Evolutionary conservation across 345 rosid genomes (phyloP).

Genomic region (Arabis alpina): DNA sequence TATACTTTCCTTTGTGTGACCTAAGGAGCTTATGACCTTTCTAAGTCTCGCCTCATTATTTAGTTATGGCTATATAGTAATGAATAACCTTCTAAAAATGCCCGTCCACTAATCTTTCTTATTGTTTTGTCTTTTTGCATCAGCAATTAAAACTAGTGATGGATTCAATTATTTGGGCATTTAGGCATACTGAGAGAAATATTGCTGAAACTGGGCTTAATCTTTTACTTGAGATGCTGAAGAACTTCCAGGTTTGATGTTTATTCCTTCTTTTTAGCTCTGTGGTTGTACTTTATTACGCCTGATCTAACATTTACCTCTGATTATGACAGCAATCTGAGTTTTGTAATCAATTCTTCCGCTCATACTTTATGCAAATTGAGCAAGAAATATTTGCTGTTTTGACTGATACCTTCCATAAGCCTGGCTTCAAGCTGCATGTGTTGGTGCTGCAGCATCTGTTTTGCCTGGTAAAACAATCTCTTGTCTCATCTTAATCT

Average conservation of each 20-base stretch:
- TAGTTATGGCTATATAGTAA: no score
- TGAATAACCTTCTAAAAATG: no score
- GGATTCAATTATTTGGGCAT: constrained; percentile 99
- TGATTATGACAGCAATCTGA: constrained; percentile 66
- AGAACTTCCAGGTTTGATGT: constrained; percentile 78
- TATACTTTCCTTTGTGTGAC: constrained; percentile 6
- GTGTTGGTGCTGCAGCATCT: constrained; percentile 87
- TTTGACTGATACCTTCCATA: constrained; percentile 94
- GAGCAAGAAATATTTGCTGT: constrained; percentile 99
- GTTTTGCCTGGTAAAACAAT: constrained; percentile 72
- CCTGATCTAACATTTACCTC: constrained; percentile 26
- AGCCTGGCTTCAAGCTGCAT: constrained; percentile 99
- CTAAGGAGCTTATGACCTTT: constrained; percentile 17
- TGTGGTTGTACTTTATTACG: constrained; percentile 45
- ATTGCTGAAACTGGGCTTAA: constrained; percentile 98
- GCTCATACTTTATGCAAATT: constrained; percentile 46
- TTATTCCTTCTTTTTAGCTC: constrained; percentile 42
- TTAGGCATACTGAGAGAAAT: constrained; percentile 98
- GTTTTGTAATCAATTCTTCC: constrained; percentile 89
- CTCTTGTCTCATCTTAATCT: not conserved
- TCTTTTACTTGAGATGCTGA: constrained; percentile 90
- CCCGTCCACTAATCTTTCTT: not conserved
- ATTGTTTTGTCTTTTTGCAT: constrained; percentile 22
- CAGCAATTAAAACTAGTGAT: constrained; percentile 98
- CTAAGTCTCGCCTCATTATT: constrained; percentile 12